Conservation (phyloP, 192 early-diverging fungal genomes). For the Helicostylum pulchrum region DNA sequence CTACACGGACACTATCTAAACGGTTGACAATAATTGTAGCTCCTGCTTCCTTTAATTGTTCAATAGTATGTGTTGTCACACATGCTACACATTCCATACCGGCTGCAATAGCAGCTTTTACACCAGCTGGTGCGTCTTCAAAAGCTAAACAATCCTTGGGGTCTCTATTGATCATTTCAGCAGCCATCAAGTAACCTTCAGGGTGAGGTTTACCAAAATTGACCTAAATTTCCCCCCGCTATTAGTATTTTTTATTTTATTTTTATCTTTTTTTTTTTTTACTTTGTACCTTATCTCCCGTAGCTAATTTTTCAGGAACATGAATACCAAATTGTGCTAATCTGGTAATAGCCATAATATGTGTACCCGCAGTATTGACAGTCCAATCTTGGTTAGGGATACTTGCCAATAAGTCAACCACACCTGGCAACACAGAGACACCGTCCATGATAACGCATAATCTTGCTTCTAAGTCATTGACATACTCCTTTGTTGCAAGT, state of each 20-base stretch:
- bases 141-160: constrained; percentile 50
- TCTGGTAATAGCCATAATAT: constrained; percentile 40
- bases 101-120: constrained; percentile 39
- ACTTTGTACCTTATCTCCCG: constrained; percentile 25
- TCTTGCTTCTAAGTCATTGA: constrained; percentile 12
- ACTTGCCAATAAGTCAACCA: constrained; percentile 26
- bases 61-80: constrained; percentile 39
- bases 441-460: constrained; percentile 37
- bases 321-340: constrained; percentile 38
- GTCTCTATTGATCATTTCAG: constrained; percentile 28
- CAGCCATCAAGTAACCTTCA: constrained; percentile 41
- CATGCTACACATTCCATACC: constrained; percentile 42
- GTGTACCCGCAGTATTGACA: constrained; percentile 43
- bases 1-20: constrained; percentile 38
- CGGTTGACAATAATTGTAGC: constrained; percentile 38
- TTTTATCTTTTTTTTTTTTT: background rate
- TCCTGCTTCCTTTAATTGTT: constrained; percentile 43
- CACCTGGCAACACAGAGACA: constrained; percentile 47
- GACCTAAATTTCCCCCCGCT: background rate
- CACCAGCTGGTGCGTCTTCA: constrained; percentile 53
- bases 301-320: constrained; percentile 32
- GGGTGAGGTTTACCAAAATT: constrained; percentile 25
- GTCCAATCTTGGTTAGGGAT: constrained; percentile 33
- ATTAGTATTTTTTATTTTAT: background rate
- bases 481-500: constrained; percentile 23